These are phyloP conservation scores for Monilinia fructicola DNA, from an alignment of 2,329 filamentous ascomycete genomes.

Conservation along the genomic window DNA sequence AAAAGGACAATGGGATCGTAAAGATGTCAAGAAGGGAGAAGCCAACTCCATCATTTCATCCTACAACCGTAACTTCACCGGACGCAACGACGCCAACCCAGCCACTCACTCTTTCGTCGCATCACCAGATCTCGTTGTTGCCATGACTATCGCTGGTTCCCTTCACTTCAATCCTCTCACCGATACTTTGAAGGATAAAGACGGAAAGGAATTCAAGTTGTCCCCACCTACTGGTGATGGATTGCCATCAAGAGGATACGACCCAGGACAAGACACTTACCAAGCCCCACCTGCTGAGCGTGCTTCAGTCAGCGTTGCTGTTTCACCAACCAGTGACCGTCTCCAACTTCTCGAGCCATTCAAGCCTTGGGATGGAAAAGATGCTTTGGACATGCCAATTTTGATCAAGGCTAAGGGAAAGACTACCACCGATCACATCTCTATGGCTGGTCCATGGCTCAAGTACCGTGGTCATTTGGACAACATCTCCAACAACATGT, in stretches of 20 bases:
- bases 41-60: conserved; percentile 97
- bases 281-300: conserved; percentile 89
- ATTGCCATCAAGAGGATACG: conserved; percentile 80
- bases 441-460: conserved; percentile 94
- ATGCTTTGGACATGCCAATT: conserved; percentile 79
- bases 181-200: conserved; percentile 88
- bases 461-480: conserved; percentile 99
- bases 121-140: conserved; percentile 86
- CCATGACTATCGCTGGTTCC: conserved; percentile 77
- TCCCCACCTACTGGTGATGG: conserved; percentile 75
- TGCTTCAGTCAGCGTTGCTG: conserved; percentile 68
- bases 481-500: conserved; percentile 99
- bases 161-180: conserved; percentile 94
- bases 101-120: conserved; percentile 92
- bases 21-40: conserved; percentile 90
- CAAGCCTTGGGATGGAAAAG: conserved; percentile 86
- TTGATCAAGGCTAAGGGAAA: conserved; percentile 96
- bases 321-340: conserved; percentile 87
- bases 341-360: conserved; percentile 91
- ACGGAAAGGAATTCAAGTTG: conserved; percentile 94
- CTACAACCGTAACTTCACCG: conserved; percentile 99
- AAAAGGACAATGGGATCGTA: conserved; percentile 93
- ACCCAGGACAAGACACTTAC: conserved; percentile 90
- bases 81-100: conserved; percentile 94
- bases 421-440: conserved; percentile 97